Evolutionary conservation across 495 filamentous ascomycete genomes (phyloP).

Genomic region (Aspergillus hancockii): DNA sequence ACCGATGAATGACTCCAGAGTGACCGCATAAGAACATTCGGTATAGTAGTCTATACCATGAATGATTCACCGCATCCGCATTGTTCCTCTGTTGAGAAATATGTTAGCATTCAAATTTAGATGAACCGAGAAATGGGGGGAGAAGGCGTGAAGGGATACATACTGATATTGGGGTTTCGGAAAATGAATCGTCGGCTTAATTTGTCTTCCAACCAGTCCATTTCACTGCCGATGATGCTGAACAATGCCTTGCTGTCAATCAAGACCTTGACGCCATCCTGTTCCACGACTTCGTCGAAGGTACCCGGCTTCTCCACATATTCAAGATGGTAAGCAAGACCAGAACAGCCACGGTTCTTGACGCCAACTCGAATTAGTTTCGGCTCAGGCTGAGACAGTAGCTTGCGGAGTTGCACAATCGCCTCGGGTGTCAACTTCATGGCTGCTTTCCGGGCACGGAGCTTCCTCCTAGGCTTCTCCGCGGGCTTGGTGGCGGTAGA

Average conservation of each 20-base stretch:
- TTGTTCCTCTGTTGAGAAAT: constrained; percentile 71
- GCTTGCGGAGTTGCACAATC: constrained; percentile 67
- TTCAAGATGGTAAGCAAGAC: constrained; percentile 91
- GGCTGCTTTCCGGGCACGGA: constrained; percentile 85
- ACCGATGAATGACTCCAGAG: constrained; percentile 30
- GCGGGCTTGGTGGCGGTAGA: constrained; percentile 37
- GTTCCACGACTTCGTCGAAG: constrained; percentile 92
- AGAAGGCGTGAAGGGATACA: constrained; percentile 41
- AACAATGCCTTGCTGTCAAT: constrained; percentile 97
- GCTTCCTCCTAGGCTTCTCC: constrained; percentile 58
- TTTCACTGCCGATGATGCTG: constrained; percentile 97
- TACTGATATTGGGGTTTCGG: constrained; percentile 96
- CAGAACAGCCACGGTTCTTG: constrained; percentile 93
- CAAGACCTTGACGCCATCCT: constrained; percentile 93
- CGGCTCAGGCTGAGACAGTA: constrained; percentile 80
- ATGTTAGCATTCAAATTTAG: constrained; percentile 35
- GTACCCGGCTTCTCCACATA: constrained; percentile 86
- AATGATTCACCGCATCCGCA: constrained; percentile 98
- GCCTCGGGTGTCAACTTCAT: constrained; percentile 82
- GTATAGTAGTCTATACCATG: constrained; percentile 61
- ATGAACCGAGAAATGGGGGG: not conserved
- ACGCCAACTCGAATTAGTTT: constrained; percentile 94
- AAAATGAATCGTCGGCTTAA: constrained; percentile 89
- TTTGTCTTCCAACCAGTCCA: constrained; percentile 99
- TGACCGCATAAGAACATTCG: constrained; percentile 18